These are phyloP conservation scores for Mycogone perniciosa DNA, from an alignment of 2,329 filamentous ascomycete genomes.

Conservation along the genomic window DNA sequence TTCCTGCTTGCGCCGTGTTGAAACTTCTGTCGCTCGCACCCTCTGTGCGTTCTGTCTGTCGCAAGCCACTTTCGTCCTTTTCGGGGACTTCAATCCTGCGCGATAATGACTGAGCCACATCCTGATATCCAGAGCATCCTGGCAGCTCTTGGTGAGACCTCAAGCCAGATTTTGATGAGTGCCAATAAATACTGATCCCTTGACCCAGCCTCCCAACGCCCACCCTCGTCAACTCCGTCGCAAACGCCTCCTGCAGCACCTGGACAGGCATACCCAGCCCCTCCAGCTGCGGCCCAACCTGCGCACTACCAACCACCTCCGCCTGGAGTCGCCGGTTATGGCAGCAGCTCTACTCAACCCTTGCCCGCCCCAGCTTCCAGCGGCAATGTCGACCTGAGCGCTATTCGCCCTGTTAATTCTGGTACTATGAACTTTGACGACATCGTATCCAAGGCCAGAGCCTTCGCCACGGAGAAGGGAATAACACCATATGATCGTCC, in stretches of 20 bases:
- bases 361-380: conserved; percentile 65
- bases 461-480: conserved; percentile 74
- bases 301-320: conserved; percentile 33
- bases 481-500: conserved; percentile 57
- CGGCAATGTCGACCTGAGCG: conserved; percentile 73
- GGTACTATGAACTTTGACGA: conserved; percentile 80
- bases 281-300: conserved; percentile 30
- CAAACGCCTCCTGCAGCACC: conserved; percentile 35
- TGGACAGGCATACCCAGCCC: conserved; percentile 34
- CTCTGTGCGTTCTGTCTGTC: neutral
- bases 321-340: conserved; percentile 29
- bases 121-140: conserved; percentile 42
- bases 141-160: conserved; percentile 40
- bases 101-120: conserved; percentile 12
- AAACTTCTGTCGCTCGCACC: conserved; percentile 4
- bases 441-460: conserved; percentile 77
- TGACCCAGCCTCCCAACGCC: conserved; percentile 37
- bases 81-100: no score
- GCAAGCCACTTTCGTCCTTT: neutral
- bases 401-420: conserved; percentile 70
- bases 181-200: neutral
- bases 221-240: conserved; percentile 34
- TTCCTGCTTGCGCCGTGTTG: conserved; percentile 8
- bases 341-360: conserved; percentile 34
- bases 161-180: conserved; percentile 4